These are phyloP conservation scores for Ilyonectria sp. DNA, from an alignment of 2,329 filamentous ascomycete species.

Conservation along the genomic window DNA sequence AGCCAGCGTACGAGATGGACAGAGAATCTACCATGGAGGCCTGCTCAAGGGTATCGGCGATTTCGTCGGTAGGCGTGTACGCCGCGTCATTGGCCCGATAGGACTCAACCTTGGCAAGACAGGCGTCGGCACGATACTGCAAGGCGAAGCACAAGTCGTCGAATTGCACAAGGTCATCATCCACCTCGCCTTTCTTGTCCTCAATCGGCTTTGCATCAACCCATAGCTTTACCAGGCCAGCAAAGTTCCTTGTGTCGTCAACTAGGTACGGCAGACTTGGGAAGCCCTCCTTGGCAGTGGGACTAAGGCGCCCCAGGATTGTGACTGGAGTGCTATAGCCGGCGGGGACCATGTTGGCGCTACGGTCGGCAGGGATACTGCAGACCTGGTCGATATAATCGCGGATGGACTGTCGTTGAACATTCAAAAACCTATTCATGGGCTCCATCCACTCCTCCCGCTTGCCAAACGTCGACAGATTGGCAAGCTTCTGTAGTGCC, in stretches of 20 bases:
- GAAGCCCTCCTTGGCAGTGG: constrained; percentile 89
- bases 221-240: constrained; percentile 87
- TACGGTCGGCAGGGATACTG: constrained; percentile 81
- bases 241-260: constrained; percentile 88
- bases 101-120: constrained; percentile 65
- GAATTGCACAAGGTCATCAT: constrained; percentile 70
- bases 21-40: constrained; percentile 55
- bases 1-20: constrained; percentile 49
- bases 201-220: constrained; percentile 68
- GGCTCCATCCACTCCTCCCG: constrained; percentile 99
- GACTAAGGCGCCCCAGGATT: constrained; percentile 86
- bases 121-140: constrained; percentile 66
- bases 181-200: constrained; percentile 49
- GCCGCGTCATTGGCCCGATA: constrained; percentile 58
- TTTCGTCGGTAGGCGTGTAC: constrained; percentile 52
- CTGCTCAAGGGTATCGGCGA: constrained; percentile 66
- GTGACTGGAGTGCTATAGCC: constrained; percentile 94
- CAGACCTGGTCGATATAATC: constrained; percentile 90
- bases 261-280: constrained; percentile 94
- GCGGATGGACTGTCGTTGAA: constrained; percentile 85
- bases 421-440: constrained; percentile 90
- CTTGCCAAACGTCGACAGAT: constrained; percentile 91
- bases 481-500: constrained; percentile 90
- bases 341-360: constrained; percentile 77
- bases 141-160: constrained; percentile 66